Evolutionary conservation across 1,139 yeast genomes (phyloP).

Genomic region (Meyerozyma sp.): DNA sequence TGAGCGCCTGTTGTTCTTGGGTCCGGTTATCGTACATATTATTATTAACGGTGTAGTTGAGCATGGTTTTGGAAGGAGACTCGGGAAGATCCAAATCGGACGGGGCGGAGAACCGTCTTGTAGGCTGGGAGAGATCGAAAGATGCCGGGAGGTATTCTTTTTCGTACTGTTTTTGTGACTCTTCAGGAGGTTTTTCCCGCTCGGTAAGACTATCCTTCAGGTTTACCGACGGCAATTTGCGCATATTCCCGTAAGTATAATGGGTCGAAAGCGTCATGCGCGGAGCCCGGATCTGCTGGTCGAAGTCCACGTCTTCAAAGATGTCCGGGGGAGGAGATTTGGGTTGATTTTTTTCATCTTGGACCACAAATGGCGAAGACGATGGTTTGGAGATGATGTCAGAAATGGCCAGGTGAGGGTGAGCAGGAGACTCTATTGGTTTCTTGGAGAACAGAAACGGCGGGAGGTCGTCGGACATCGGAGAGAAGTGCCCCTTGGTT

Average conservation of each 20-base stretch:
- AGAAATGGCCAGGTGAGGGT: conserved; percentile 27
- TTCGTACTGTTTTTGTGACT: conserved; percentile 1
- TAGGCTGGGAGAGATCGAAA: conserved; percentile 34
- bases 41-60: conserved; percentile 16
- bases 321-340: conserved; percentile 5
- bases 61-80: conserved; percentile 5
- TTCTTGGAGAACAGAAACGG: conserved; percentile 37
- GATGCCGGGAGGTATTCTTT: conserved; percentile 33
- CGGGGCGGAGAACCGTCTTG: conserved; percentile 25
- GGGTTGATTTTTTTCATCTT: conserved; percentile 3
- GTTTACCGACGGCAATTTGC: background rate
- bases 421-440: conserved; percentile 21
- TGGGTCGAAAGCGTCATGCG: conserved; percentile 28
- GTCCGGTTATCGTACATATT: conserved; percentile 5
- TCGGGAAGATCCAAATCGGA: conserved; percentile 5
- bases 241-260: conserved; percentile 17
- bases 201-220: background rate
- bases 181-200: background rate
- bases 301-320: conserved; percentile 30
- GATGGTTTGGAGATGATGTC: conserved; percentile 20
- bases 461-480: conserved; percentile 14
- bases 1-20: conserved; percentile 10
- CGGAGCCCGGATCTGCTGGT: conserved; percentile 43
- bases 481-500: background rate
- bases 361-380: conserved; percentile 1